A percentile compares a stretch with the other conserved stretches of the same genome.
phyloP scores from a whole-genome alignment of 495 filamentous ascomycete species.

The Bombardia bombarda region DNA sequence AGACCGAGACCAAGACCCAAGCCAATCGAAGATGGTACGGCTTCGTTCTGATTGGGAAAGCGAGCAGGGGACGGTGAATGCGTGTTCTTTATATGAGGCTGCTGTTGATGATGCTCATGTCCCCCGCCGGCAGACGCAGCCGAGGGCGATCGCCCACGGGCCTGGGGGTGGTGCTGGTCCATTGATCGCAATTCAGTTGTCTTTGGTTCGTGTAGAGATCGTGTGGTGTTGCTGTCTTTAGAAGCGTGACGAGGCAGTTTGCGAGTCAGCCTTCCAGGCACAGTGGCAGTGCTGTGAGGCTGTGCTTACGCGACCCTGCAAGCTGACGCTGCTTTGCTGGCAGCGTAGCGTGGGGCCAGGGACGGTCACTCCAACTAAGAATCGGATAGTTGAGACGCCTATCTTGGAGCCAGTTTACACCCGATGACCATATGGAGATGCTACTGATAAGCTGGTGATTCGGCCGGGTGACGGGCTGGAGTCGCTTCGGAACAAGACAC shows the following conservation, averaged over 20 bases:
- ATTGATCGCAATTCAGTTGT: slow-evolving; percentile 22
- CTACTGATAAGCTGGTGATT: no score
- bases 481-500: no score
- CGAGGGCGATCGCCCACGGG: slow-evolving; percentile 40
- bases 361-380: not conserved
- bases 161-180: slow-evolving; percentile 39
- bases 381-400: not conserved
- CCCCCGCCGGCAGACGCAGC: slow-evolving; percentile 24
- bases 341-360: slow-evolving; percentile 11
- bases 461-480: no score
- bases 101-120: slow-evolving; percentile 31
- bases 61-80: slow-evolving; percentile 42
- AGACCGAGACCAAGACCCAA: slow-evolving; percentile 38
- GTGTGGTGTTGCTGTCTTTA: slow-evolving; percentile 32
- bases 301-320: slow-evolving; percentile 25
- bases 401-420: not conserved
- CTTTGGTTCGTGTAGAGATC: slow-evolving; percentile 1
- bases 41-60: slow-evolving; percentile 34
- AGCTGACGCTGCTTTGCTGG: slow-evolving; percentile 16
- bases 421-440: not conserved
- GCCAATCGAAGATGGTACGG: slow-evolving; percentile 28
- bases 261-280: slow-evolving; percentile 28
- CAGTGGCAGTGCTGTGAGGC: slow-evolving; percentile 29
- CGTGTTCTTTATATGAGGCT: slow-evolving; percentile 43
- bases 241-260: slow-evolving; percentile 28